Conservation (phyloP, 2,329 filamentous ascomycete species). For the Xylariaceae sp. region DNA sequence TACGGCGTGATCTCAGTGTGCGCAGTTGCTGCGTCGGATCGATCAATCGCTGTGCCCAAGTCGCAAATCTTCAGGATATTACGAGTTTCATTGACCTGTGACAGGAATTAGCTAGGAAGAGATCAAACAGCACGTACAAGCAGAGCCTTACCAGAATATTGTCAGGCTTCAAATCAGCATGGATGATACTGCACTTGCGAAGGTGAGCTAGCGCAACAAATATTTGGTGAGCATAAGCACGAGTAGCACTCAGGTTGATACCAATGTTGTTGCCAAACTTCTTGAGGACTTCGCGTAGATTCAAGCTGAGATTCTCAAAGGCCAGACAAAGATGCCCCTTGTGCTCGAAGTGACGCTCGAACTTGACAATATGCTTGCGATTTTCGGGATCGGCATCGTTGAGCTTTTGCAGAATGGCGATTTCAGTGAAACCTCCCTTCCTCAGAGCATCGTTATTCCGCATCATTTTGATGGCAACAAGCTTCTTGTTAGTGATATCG, state of each 20-base stretch:
- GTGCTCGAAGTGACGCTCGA: constrained; percentile 85
- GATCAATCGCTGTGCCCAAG: constrained; percentile 90
- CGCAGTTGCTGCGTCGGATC: constrained; percentile 66
- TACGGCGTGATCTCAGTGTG: constrained; percentile 87
- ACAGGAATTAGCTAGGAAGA: constrained; percentile 25
- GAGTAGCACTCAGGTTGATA: constrained; percentile 81
- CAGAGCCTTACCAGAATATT: constrained; percentile 68
- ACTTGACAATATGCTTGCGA: constrained; percentile 85
- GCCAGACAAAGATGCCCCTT: constrained; percentile 94
- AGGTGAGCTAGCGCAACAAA: constrained; percentile 84
- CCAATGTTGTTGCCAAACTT: constrained; percentile 94
- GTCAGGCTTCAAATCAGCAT: constrained; percentile 95
- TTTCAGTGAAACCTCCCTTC: constrained; percentile 91
- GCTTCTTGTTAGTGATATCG: constrained; percentile 65
- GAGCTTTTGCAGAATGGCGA: constrained; percentile 84
- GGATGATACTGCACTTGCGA: constrained; percentile 86
- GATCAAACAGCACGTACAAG: neutral
- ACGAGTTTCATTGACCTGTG: constrained; percentile 68
- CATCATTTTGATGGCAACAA: constrained; percentile 97
- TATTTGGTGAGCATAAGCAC: constrained; percentile 88
- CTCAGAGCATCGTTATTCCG: constrained; percentile 89
- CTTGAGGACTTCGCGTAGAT: constrained; percentile 87
- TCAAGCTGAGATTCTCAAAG: constrained; percentile 91
- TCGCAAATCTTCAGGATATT: constrained; percentile 92
- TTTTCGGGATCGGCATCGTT: constrained; percentile 80